phyloP scores from a whole-genome alignment of 2,329 filamentous ascomycete species.

The Aspergillus quadrilineatus region DNA sequence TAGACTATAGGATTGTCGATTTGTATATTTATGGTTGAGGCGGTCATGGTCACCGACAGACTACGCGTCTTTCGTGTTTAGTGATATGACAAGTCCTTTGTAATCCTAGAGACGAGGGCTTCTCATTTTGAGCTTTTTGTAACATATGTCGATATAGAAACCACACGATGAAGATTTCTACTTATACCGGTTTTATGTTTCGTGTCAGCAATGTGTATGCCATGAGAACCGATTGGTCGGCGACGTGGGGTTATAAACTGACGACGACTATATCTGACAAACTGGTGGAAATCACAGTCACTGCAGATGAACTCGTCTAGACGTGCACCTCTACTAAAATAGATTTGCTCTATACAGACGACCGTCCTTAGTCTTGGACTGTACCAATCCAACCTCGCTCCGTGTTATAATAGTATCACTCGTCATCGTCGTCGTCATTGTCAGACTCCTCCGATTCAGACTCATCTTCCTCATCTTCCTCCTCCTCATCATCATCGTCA shows the following conservation, averaged over 20 bases:
- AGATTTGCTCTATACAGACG: background rate
- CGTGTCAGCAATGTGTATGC: too few species aligned
- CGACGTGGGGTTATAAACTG: too few species aligned
- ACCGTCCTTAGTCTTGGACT: background rate
- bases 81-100: background rate
- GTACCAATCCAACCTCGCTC: background rate
- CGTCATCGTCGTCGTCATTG: background rate
- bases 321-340: background rate
- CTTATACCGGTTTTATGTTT: too few species aligned
- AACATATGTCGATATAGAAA: slow-evolving; percentile 17
- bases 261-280: background rate
- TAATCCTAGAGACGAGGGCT: background rate
- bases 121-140: slow-evolving; percentile 11
- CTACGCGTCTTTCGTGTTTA: background rate
- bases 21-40: slow-evolving; percentile 1
- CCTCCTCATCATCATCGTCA: slow-evolving; percentile 3
- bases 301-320: background rate
- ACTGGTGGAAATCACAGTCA: background rate
- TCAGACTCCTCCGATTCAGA: background rate
- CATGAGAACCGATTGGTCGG: too few species aligned
- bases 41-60: background rate
- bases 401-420: background rate
- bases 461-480: background rate
- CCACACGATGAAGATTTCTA: background rate
- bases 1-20: background rate